Base-by-base conservation (phyloP, 345 rosid species). In the Psidium guajava region DNA sequence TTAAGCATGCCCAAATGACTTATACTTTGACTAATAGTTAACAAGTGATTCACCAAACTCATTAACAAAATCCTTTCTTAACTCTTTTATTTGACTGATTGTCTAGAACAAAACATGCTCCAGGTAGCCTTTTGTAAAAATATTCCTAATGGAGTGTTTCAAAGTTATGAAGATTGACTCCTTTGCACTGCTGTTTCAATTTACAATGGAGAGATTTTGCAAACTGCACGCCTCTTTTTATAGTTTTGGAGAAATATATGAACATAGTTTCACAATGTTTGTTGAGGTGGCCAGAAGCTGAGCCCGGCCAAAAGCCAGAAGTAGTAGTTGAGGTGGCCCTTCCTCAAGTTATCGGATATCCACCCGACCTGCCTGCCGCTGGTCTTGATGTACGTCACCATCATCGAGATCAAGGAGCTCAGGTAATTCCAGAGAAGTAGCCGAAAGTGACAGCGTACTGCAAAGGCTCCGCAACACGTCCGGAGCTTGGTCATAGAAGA, bases 261-360 rank as follows among this genome's bases (percentile, higher is more conserved):
- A 16, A 6, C 54, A 53, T 6, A 53, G 54, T 14, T 53, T 5
- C 20, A 53, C 21, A 5, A 14, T 14, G 1, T 15, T 53, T 53
- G 54, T 53, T 44, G 47, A 44, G 47, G 47, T 44, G 47, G 47
- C 47, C 47, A 44, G 74, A 89, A 14, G 86, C 90, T 86, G 18
- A 91, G 90, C 54, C 88, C 91, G 4, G 90, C 91, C 16, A 89
- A 56, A 36, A 90, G 88, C 90, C 90, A 91, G 88, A 87, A 90
- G 84, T 47, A 90, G 64, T 87, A 91, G 84, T 91, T 90, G 5
- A 91, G 90, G 84, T 89, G 91, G 16, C 91, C 92, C 87, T 87
- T 44, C 25, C 90, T 91, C 88, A 86, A 81, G 86, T 91, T 90
- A 53, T 91, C 54, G 2, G 91, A 88, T 82, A 91, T 87, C 92